phyloP scores from a whole-genome alignment of 352 stramenopile genomes.

The Phytophthora capsici region DNA sequence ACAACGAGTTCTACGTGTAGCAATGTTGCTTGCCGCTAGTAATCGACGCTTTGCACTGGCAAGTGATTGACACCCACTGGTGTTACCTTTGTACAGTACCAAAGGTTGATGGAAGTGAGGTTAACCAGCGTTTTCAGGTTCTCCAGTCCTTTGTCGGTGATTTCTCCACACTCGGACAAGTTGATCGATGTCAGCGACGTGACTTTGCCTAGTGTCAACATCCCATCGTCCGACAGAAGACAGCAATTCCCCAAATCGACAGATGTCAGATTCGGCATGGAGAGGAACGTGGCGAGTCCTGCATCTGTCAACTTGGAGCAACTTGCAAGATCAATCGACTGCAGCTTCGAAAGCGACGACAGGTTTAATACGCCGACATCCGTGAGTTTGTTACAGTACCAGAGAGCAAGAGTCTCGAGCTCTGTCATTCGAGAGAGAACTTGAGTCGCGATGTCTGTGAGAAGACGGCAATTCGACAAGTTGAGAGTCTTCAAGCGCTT shows the following conservation, averaged over 20 bases:
- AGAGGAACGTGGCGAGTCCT: constrained; percentile 53
- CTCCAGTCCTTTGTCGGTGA: constrained; percentile 65
- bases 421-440: constrained; percentile 53
- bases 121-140: constrained; percentile 55
- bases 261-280: constrained; percentile 58
- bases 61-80: constrained; percentile 57
- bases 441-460: constrained; percentile 61
- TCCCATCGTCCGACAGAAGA: constrained; percentile 68
- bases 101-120: constrained; percentile 74
- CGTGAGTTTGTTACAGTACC: constrained; percentile 89
- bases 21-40: constrained; percentile 1
- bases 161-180: constrained; percentile 71
- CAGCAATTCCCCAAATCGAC: constrained; percentile 87
- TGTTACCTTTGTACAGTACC: constrained; percentile 85
- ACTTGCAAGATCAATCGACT: constrained; percentile 77
- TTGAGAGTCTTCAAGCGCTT: constrained; percentile 75
- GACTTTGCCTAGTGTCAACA: constrained; percentile 53
- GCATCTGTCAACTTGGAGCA: constrained; percentile 73
- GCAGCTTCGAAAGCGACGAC: constrained; percentile 49
- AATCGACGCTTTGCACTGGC: constrained; percentile 57
- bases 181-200: constrained; percentile 72
- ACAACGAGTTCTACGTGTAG: not conserved
- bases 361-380: constrained; percentile 59
- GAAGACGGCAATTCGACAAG: constrained; percentile 77
- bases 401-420: constrained; percentile 75